Base-by-base conservation (phyloP, 805 yeast species). In the Debaryomyces castellii region DNA sequence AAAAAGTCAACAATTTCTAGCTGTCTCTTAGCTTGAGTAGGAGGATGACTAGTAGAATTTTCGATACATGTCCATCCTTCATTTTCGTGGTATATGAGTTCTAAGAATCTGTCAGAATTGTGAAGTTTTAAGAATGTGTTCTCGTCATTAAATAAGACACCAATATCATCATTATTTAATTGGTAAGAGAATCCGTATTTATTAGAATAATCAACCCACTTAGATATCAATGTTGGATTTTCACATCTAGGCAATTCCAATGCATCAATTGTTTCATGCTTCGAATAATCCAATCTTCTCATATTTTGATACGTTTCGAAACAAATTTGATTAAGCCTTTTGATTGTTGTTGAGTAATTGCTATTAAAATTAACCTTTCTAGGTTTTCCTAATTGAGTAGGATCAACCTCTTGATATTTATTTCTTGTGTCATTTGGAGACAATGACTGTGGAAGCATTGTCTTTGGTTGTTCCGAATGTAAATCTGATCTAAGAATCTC, bases 151-250 rank as follows among this genome's bases (percentile, higher is more conserved):
- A 91, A 92, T 47, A 87, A 72, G 11, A 91, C 96, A 17, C 97
- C 98, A 53, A 89, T 87, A 52, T 87, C 87, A 48, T 92, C 94
- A 39, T 90, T 87, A 17, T 92, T 87, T 46, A 94, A 71, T 62
- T 94, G 96, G 64, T 92, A 94, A 4, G 97, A 88, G 60, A 94
- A 85, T 1, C 99, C 99, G 66, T 92, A 95, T 64, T 87, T 89
- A 69, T 91, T 90, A 22, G 97, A 87, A 63, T 92, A 94, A 63
- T 94, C 99, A 23, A 95, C 98, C 99, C 99, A 94, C 63, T 92
- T 91, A 49, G 95, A 87, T 36, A 92, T 82, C 49, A 88, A 80
- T 16, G 82, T 78, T 10, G 91, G 95, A 51, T 80, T 77, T 52
- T 75, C 77, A 47, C 74, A 69, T 7, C 66, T 58, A 32, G 76